phyloP scores from a whole-genome alignment of 148 eudicot genomes.

The Rhododendron griersonianum region DNA sequence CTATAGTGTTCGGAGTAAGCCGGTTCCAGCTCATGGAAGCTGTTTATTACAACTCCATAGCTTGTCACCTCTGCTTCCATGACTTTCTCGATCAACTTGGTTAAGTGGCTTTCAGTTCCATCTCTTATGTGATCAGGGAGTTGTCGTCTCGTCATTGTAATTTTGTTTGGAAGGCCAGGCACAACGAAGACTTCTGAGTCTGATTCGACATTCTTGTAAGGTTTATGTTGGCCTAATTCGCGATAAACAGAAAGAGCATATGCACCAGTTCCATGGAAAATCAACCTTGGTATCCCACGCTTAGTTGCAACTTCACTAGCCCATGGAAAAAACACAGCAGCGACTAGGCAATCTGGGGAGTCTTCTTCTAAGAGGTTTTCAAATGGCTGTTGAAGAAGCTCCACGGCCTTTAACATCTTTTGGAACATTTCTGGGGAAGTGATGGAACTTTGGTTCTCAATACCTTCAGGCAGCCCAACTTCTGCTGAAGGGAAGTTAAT shows the following conservation, averaged over 20 bases:
- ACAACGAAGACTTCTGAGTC: slow-evolving; percentile 6
- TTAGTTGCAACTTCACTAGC: slow-evolving; percentile 4
- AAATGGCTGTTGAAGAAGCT: slow-evolving; percentile 19
- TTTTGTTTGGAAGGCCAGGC: slow-evolving; percentile 13
- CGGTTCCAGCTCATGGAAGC: slow-evolving; percentile 21
- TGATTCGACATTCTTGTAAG: not conserved
- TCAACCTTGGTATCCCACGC: slow-evolving; percentile 12
- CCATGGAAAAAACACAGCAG: slow-evolving; percentile 7
- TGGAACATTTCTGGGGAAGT: slow-evolving; percentile 16
- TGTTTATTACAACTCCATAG: slow-evolving; percentile 14
- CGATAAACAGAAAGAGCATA: slow-evolving; percentile 9
- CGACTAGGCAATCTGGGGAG: slow-evolving; percentile 15
- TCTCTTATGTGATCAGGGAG: not conserved
- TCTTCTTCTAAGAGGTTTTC: slow-evolving; percentile 15
- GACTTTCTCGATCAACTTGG: not conserved
- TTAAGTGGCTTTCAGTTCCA: not conserved
- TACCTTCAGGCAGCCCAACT: slow-evolving; percentile 13
- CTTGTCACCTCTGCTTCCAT: not conserved
- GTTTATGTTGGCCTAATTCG: not conserved
- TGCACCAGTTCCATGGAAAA: slow-evolving; percentile 7
- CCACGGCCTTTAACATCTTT: not conserved
- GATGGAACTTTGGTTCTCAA: slow-evolving; percentile 8
- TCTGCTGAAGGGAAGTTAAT: slow-evolving; percentile 11
- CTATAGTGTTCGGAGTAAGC: slow-evolving; percentile 16
- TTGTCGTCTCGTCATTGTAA: slow-evolving; percentile 1